These are phyloP conservation scores for Populus hybrid DNA, from an alignment of 441 rosid species.

Conservation along the genomic window DNA sequence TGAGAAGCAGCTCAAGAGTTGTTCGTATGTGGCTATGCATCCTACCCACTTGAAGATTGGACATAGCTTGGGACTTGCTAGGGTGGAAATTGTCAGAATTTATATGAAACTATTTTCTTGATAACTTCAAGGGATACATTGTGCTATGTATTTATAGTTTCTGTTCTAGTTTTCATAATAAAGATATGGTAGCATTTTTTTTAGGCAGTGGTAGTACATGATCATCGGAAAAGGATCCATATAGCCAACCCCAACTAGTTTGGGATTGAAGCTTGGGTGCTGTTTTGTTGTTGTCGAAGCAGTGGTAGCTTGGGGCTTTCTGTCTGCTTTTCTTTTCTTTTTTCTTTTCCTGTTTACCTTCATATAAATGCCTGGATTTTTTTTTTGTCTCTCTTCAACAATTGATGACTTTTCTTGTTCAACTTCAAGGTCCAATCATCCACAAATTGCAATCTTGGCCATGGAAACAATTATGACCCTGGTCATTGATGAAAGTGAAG, in stretches of 20 bases:
- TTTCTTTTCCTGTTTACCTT: not conserved
- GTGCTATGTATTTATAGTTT: constrained; percentile 1
- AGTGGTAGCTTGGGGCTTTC: constrained; percentile 13
- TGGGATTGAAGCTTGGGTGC: not conserved
- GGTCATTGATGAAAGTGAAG: constrained; percentile 66
- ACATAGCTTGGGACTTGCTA: not conserved
- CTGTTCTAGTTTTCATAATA: not conserved
- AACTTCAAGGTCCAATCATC: constrained; percentile 54
- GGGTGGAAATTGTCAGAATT: not conserved
- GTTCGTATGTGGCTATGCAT: not conserved
- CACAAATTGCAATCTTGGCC: constrained; percentile 44
- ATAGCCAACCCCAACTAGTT: not conserved
- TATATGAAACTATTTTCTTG: not conserved
- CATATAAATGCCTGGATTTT: not conserved
- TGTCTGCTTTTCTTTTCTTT: not conserved
- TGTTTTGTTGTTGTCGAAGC: not conserved
- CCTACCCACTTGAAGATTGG: not conserved
- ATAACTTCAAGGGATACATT: not conserved
- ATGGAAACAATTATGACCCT: constrained; percentile 75
- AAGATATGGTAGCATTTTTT: not conserved
- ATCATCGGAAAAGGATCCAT: not conserved
- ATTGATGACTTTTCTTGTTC: constrained; percentile 21
- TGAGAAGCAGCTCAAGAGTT: constrained; percentile 3
- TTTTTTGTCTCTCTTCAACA: not conserved
- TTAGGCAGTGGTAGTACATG: not conserved